A percentile compares a stretch with the other conserved stretches of the same genome.
These are phyloP conservation scores for Globisporangium cystogenes DNA, from an alignment of 352 stramenopile species.

Conservation along the genomic window DNA sequence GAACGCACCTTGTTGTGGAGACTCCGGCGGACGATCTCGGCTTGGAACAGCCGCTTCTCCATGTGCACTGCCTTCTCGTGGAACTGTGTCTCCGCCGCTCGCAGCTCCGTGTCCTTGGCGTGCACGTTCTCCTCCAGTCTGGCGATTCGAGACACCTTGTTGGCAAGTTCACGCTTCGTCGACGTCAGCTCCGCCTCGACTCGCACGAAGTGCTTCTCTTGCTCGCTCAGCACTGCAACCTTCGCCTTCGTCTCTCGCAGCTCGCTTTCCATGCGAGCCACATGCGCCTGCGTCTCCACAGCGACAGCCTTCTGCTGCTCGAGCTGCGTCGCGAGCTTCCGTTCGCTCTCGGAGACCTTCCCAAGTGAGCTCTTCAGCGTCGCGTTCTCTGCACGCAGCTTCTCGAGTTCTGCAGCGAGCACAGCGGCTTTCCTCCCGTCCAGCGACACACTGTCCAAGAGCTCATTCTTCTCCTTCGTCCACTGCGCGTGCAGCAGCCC, in stretches of 20 bases:
- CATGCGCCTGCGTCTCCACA: conserved; percentile 22
- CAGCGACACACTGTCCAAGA: conserved; percentile 23
- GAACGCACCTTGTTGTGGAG: conserved; percentile 77
- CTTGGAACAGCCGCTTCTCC: conserved; percentile 49
- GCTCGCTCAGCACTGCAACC: conserved; percentile 24
- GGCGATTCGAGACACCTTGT: conserved; percentile 19
- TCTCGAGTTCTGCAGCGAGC: conserved; percentile 31
- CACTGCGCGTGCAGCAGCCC: conserved; percentile 48
- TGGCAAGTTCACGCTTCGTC: conserved; percentile 28
- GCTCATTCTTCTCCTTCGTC: conserved; percentile 51
- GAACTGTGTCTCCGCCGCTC: conserved; percentile 21
- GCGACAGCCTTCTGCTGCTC: conserved; percentile 18
- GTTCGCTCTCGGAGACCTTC: conserved; percentile 27
- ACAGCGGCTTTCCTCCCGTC: conserved; percentile 27
- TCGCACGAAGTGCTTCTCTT: conserved; percentile 26
- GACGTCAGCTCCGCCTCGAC: conserved; percentile 31
- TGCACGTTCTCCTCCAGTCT: conserved; percentile 32
- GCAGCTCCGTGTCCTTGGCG: conserved; percentile 21
- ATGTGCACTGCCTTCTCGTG: conserved; percentile 24
- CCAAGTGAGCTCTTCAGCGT: conserved; percentile 24
- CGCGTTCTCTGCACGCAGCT: conserved; percentile 34
- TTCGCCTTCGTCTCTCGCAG: conserved; percentile 20
- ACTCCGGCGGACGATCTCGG: conserved; percentile 64
- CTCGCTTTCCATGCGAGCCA: conserved; percentile 29
- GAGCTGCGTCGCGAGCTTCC: conserved; percentile 18